These are phyloP conservation scores for Calonectria honghensis DNA, from an alignment of 2,329 filamentous ascomycete genomes.

Conservation along the genomic window DNA sequence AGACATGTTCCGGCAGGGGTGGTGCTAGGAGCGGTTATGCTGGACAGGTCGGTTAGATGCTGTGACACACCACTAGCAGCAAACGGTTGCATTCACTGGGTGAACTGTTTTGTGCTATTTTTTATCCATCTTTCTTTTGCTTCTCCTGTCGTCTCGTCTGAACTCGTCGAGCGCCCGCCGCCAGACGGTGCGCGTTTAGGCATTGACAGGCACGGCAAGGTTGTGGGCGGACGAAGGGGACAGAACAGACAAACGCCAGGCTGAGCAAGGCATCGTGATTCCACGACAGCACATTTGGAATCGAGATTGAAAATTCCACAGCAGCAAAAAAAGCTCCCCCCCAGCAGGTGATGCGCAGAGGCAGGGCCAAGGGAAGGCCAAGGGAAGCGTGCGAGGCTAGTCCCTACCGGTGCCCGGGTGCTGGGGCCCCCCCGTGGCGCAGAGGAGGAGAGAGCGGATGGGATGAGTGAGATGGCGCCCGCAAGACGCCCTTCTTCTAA, in stretches of 20 bases:
- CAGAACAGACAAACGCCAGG: background rate
- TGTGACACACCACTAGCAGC: conserved; percentile 19
- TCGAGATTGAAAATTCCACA: background rate
- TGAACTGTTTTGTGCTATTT: conserved; percentile 22
- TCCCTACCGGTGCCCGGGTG: conserved; percentile 18
- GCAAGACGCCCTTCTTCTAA: background rate
- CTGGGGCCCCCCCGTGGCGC: conserved; percentile 19
- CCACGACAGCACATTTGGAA: background rate
- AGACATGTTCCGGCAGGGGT: conserved; percentile 39
- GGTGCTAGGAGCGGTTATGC: background rate
- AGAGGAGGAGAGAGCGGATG: background rate
- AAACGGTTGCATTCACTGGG: conserved; percentile 8
- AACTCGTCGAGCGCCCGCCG: background rate
- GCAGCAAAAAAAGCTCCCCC: background rate
- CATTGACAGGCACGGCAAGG: background rate
- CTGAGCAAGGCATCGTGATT: background rate
- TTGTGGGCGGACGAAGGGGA: background rate
- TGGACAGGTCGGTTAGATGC: background rate
- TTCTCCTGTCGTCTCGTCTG: background rate
- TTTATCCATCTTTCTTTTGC: background rate
- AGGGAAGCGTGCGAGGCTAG: background rate
- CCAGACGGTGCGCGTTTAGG: conserved; percentile 9
- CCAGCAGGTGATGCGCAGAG: conserved; percentile 11
- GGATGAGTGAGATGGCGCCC: conserved; percentile 18
- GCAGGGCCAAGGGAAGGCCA: background rate